phyloP scores from a whole-genome alignment of 768 basidiomycete genomes.

The Xerocomellus intermedius region DNA sequence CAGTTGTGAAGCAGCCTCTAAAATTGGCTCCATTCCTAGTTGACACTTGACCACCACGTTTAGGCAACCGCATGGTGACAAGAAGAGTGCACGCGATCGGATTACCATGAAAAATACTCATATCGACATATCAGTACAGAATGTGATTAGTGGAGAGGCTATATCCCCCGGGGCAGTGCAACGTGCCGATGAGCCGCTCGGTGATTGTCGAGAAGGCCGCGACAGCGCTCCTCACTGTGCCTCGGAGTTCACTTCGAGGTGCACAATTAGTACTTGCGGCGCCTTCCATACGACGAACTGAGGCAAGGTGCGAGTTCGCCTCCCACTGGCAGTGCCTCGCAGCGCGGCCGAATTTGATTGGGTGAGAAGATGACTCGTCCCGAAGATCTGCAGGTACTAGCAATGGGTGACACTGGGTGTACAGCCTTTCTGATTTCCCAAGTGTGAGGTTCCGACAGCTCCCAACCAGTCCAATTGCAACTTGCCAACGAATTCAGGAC shows the following conservation, averaged over 20 bases:
- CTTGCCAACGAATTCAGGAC: background rate
- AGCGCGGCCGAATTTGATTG: background rate
- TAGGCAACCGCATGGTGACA: background rate
- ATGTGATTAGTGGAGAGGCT: slow-evolving; percentile 5
- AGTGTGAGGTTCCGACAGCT: slow-evolving; percentile 2
- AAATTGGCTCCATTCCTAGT: background rate
- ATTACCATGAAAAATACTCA: background rate
- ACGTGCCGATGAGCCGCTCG: background rate
- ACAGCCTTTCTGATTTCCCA: slow-evolving; percentile 18
- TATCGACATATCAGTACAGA: background rate
- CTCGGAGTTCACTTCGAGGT: background rate
- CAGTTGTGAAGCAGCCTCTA: background rate
- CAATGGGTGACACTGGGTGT: background rate
- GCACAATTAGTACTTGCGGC: background rate
- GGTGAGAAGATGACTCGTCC: background rate
- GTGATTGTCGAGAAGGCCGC: slow-evolving; percentile 20
- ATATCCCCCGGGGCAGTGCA: slow-evolving; percentile 3
- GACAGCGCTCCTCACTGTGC: background rate
- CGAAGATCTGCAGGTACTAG: slow-evolving; percentile 19
- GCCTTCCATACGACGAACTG: background rate
- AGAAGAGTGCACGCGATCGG: background rate
- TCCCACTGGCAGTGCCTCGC: background rate
- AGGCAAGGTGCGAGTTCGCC: background rate
- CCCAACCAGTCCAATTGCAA: background rate
- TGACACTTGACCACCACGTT: background rate